Evolutionary conservation across 352 stramenopile genomes (phyloP), one percentile per base, ranked within the genome.

Genomic region (Stramenopiles sp.): DNA sequence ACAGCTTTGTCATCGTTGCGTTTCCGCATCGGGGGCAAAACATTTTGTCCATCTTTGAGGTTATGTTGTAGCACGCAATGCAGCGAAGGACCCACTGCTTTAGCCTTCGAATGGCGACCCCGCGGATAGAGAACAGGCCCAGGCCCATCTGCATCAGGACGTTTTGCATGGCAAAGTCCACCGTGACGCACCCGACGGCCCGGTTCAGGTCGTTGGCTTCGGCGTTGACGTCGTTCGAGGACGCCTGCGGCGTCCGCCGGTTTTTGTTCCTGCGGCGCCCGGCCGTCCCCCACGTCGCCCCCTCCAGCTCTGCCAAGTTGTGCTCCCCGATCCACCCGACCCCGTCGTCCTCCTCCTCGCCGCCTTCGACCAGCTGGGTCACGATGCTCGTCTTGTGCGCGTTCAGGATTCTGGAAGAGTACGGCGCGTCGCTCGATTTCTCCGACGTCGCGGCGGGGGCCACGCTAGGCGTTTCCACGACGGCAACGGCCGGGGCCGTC

Each of bases 1-100:
- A 90, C 71, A 99, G 88, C 31, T 93, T 87, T 75, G 96, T 89
- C 79, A 99, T 86, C 49, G 89, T 92, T 79, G 88, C 89, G 79
- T 93, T 96, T 68, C 95, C 95, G 79, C 95, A 99, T 78, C 92
- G 90, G 35, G 90, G 87, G 77, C 95, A 99, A 82, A 99, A 99
- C 68, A 98, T 79, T 32, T 90, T 84, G 37, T 86, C 83, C 85
- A 95, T 90, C 77, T 97, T 89, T 0, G 83, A 92, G 76, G 84
- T 96, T 80, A 79, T 97, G 71, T 91, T 93, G 81, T 96, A 98
- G 80, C 95, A 99, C 32, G 93, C 92, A 35, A 92, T 87, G 77
- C 95, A 99, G 68, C 95, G 91, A 34, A 97, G 86, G 31, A 98
- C 96, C 91, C 93, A 99, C 76, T 95, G 84, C 74, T 89, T 89